Conservation (phyloP, 2,329 filamentous ascomycete genomes). For the Gliomastix tumulicola region DNA sequence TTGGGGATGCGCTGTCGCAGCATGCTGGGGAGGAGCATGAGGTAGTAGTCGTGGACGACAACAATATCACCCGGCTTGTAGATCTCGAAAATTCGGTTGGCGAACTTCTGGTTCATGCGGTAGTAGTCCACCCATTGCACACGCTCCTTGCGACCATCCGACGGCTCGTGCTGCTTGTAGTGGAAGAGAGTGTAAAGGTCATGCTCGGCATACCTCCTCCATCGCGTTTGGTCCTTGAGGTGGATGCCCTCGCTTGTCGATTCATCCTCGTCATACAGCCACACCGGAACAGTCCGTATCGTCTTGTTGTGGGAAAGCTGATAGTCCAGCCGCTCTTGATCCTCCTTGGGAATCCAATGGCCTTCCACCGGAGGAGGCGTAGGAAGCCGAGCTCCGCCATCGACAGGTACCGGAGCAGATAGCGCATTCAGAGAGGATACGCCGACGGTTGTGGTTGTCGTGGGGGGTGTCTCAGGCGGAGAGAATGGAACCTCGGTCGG, state of each 20-base stretch:
- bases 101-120: constrained; percentile 87
- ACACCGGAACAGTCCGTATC: constrained; percentile 79
- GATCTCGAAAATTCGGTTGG: constrained; percentile 77
- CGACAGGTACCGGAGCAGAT: constrained; percentile 72
- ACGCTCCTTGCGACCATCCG: constrained; percentile 74
- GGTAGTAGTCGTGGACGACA: constrained; percentile 89
- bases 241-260: constrained; percentile 58
- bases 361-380: constrained; percentile 59
- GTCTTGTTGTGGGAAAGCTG: constrained; percentile 66
- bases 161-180: constrained; percentile 91
- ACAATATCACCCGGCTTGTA: constrained; percentile 93
- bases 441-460: constrained; percentile 36
- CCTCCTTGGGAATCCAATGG: constrained; percentile 61
- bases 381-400: constrained; percentile 47
- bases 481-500: constrained; percentile 32
- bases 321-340: constrained; percentile 67
- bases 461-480: constrained; percentile 39
- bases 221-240: constrained; percentile 76
- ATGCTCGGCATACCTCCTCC: constrained; percentile 86
- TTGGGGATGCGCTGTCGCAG: constrained; percentile 79
- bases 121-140: constrained; percentile 90
- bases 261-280: constrained; percentile 75
- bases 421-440: constrained; percentile 60
- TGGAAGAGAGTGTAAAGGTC: constrained; percentile 91
- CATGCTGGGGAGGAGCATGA: constrained; percentile 83